Evolutionary conservation across 106 monocot genomes (phyloP), one percentile per base, ranked within the genome.

Genomic region (Dendrobium nobile): DNA sequence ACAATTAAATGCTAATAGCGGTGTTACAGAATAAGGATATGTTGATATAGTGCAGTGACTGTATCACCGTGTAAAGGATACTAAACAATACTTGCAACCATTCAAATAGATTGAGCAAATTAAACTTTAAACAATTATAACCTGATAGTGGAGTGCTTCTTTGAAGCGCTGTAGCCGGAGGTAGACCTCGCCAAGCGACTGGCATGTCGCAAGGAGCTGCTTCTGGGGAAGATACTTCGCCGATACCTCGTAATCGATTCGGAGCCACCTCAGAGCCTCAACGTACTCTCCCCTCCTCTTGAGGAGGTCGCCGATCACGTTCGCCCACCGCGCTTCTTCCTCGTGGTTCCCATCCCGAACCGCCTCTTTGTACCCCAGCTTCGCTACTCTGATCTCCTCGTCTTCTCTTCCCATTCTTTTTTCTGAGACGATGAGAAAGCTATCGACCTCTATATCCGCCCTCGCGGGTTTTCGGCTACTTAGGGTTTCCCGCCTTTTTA

Each of bases 171-270:
- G 86, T 72, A 97, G 92, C 26, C 94, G 87, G 79, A 97, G 83
- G 84, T 90, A 85, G 78, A 97, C 74, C 81, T 97, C 96, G 17
- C 96, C 96, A 7, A 97, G 84, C 9, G 94, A 97, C 72, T 97
- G 94, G 82, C 96, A 97, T 15, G 96, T 92, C n/a, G 96, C 92
- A 19, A 97, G 92, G 48, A 97, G 86, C 80, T 97, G 96, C 82
- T 92, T 90, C 79, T 87, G 84, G 2, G 94, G 96, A 31, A 97
- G 88, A 78, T 82, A 78, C 90, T 87, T 97, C 20, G 78, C 65
- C 7, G 96, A 94, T 28, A 97, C 72, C 11, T 94, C 87, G 82
- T 97, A 90, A 81, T 97, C 96, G 80, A 89, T 81, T 37, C 90
- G 90, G 41, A 97, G 88, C 96, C 96, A 97, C 9, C 89, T 84